Conservation (phyloP, 257 asterid species). For the Catharanthus roseus region DNA sequence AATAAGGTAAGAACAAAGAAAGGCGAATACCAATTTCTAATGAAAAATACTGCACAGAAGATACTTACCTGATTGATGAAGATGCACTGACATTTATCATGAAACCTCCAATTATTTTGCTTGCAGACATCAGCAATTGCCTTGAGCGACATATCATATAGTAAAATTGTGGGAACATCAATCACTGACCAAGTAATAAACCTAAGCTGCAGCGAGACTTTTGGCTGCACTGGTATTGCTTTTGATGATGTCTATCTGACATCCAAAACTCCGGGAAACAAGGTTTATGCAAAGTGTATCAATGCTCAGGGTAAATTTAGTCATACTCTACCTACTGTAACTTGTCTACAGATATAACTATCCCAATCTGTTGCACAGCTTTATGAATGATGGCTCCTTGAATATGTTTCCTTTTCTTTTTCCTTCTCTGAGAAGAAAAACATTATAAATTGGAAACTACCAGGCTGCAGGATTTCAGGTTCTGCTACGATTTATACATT, state of each 20-base stretch:
- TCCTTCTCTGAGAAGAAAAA: background rate
- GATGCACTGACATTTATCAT: background rate
- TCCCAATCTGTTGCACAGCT: background rate
- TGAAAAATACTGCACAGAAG: background rate
- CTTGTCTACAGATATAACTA: constrained; percentile 18
- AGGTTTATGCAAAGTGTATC: constrained; percentile 35
- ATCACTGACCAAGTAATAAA: constrained; percentile 35
- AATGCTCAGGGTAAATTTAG: constrained; percentile 55
- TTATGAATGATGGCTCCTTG: background rate
- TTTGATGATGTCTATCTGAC: constrained; percentile 40
- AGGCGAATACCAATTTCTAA: background rate
- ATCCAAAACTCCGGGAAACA: constrained; percentile 29
- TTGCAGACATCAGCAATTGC: constrained; percentile 48
- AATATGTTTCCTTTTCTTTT: background rate
- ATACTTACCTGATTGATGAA: too few relatives aligned
- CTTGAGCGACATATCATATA: constrained; percentile 44
- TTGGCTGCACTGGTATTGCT: constrained; percentile 35
- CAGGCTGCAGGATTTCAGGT: background rate
- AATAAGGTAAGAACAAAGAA: background rate
- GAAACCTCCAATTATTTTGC: background rate
- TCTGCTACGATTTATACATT: background rate
- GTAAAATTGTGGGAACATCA: constrained; percentile 54
- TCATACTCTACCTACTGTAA: constrained; percentile 41
- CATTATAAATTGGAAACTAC: background rate
- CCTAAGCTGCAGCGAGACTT: constrained; percentile 43